Evolutionary conservation across 352 stramenopile genomes (phyloP).

Genomic region (Globisporangium spinosum): DNA sequence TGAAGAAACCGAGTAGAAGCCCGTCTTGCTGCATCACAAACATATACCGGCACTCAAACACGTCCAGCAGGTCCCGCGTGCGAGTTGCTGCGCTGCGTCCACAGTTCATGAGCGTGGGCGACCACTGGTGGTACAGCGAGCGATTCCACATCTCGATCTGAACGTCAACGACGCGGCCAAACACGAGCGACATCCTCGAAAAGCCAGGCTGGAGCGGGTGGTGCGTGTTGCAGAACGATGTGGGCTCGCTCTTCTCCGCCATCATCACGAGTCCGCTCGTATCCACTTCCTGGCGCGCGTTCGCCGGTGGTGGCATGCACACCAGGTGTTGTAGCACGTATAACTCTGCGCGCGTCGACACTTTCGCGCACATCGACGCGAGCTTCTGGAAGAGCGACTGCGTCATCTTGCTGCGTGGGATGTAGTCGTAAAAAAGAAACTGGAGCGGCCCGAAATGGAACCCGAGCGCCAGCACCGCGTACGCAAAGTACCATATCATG

Average conservation of each 20-base stretch:
- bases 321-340: constrained; percentile 57
- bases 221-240: constrained; percentile 5
- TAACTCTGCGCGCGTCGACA: constrained; percentile 42
- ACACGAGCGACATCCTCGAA: constrained; percentile 50
- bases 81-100: constrained; percentile 18
- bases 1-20: constrained; percentile 54
- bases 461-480: constrained; percentile 59
- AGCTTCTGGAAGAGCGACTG: constrained; percentile 44
- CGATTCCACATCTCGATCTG: constrained; percentile 67
- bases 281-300: constrained; percentile 11
- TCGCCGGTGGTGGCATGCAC: constrained; percentile 28
- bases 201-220: constrained; percentile 20
- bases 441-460: constrained; percentile 77
- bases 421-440: constrained; percentile 78
- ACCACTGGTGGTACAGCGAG: constrained; percentile 50
- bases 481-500: constrained; percentile 67
- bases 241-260: constrained; percentile 29
- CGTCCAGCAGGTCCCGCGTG: constrained; percentile 20
- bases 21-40: constrained; percentile 69
- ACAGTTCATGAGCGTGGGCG: constrained; percentile 14
- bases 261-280: constrained; percentile 14
- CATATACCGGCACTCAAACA: constrained; percentile 58
- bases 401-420: constrained; percentile 51
- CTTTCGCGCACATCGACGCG: constrained; percentile 30
- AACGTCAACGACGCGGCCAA: constrained; percentile 53